These are phyloP conservation scores for Chrysanthemum makinoi DNA, from an alignment of 129 eudicot genomes.

Conservation along the genomic window DNA sequence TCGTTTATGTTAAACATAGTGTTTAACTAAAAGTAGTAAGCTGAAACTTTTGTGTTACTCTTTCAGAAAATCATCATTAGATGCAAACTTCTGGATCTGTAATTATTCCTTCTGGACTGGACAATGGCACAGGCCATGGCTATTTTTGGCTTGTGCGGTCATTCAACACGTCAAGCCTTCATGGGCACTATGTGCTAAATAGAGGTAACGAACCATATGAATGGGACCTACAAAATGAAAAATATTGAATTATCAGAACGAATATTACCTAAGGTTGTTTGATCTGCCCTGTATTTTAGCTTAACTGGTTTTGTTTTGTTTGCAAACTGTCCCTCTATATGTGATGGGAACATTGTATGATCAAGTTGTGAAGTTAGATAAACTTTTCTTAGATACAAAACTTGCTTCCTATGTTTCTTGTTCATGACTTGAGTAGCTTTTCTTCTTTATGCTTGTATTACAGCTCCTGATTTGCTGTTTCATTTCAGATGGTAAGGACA, in stretches of 20 bases:
- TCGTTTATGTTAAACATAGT: neutral
- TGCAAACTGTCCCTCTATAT: neutral
- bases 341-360: too few relatives aligned
- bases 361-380: too few relatives aligned
- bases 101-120: neutral
- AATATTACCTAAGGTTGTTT: neutral
- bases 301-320: too few relatives aligned
- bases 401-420: too few relatives aligned
- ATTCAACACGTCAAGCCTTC: neutral
- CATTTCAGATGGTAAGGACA: constrained; percentile 37
- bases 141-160: neutral
- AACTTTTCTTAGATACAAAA: too few relatives aligned
- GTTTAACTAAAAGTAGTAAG: neutral
- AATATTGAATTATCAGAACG: neutral
- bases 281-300: neutral
- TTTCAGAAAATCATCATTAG: neutral
- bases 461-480: constrained; percentile 1
- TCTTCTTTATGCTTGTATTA: too few relatives aligned
- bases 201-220: neutral
- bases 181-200: neutral
- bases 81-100: neutral
- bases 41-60: neutral
- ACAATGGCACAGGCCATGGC: neutral
- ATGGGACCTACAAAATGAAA: neutral
- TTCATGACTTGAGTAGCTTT: too few relatives aligned